phyloP scores from a whole-genome alignment of 306 rosid species.

The Coriaria nepalensis region DNA sequence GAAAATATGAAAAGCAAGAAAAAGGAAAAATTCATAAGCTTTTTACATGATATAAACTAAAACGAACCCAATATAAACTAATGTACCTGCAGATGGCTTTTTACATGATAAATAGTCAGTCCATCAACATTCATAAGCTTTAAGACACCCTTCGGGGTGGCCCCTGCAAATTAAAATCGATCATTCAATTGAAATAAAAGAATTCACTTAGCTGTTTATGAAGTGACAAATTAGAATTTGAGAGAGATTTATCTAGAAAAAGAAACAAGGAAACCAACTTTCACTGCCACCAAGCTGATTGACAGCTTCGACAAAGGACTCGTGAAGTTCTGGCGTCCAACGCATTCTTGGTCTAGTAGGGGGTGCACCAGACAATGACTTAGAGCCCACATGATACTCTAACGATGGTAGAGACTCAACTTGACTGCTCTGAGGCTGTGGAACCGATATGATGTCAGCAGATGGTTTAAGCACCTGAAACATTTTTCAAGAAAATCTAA shows the following conservation, averaged over 20 bases:
- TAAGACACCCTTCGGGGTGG: conserved; percentile 92
- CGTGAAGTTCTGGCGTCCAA: conserved; percentile 95
- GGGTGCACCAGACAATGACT: conserved; percentile 29
- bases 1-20: conserved; percentile 18
- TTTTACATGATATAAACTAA: background rate
- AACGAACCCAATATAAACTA: conserved; percentile 3
- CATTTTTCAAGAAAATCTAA: conserved; percentile 5
- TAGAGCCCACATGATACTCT: conserved; percentile 31
- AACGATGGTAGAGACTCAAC: conserved; percentile 17
- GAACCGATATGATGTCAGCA: conserved; percentile 23
- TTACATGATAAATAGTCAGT: conserved; percentile 91
- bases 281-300: conserved; percentile 83
- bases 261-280: conserved; percentile 32
- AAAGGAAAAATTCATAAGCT: conserved; percentile 2
- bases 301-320: conserved; percentile 89
- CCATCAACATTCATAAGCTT: conserved; percentile 73
- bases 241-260: background rate
- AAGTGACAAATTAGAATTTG: too few species aligned
- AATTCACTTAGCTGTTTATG: too few species aligned
- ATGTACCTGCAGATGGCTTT: conserved; percentile 87
- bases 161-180: conserved; percentile 43
- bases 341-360: conserved; percentile 81
- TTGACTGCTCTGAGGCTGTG: conserved; percentile 24
- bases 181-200: too few species aligned
- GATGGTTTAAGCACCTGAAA: conserved; percentile 20